Percentiles rank a stretch among this genome's conserved stretches.
These are phyloP conservation scores for Oryza officinalis DNA, from an alignment of 176 grass and related monocot species.

Conservation along the genomic window DNA sequence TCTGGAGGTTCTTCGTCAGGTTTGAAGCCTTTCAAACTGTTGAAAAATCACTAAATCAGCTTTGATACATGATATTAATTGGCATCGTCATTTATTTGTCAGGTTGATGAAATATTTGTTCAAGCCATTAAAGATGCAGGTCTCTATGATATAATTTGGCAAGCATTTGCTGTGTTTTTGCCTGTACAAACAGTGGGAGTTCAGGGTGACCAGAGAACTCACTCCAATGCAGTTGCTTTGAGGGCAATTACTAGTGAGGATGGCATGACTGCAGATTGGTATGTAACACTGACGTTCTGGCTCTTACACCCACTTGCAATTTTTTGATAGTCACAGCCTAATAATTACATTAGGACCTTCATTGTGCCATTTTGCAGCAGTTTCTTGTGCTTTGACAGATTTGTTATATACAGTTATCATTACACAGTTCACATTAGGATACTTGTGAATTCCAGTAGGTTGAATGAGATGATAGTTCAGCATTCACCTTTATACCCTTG, in stretches of 20 bases:
- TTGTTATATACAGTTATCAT: neutral
- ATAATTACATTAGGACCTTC: neutral
- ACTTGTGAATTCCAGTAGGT: neutral
- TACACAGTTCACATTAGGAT: neutral
- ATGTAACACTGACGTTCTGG: constrained; percentile 1
- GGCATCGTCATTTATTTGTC: neutral
- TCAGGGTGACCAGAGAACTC: constrained; percentile 87
- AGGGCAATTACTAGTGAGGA: constrained; percentile 91
- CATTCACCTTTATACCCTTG: neutral
- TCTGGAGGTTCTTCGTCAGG: constrained; percentile 85
- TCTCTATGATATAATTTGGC: constrained; percentile 84
- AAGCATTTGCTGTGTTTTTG: constrained; percentile 87
- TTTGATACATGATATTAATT: constrained; percentile 13
- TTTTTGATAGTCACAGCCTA: neutral
- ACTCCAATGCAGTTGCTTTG: constrained; percentile 71
- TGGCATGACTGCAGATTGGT: constrained; percentile 99
- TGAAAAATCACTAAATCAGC: neutral
- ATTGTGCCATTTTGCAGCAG: neutral
- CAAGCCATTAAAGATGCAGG: constrained; percentile 87
- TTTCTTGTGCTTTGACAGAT: neutral
- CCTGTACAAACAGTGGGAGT: constrained; percentile 81
- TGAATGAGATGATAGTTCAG: neutral
- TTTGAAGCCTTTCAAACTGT: constrained; percentile 5
- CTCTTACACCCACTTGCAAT: neutral
- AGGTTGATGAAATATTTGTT: constrained; percentile 96